Percentiles rank a stretch among this genome's conserved stretches.
phyloP scores from a whole-genome alignment of 495 filamentous ascomycete genomes.

The Neurospora sp. region DNA sequence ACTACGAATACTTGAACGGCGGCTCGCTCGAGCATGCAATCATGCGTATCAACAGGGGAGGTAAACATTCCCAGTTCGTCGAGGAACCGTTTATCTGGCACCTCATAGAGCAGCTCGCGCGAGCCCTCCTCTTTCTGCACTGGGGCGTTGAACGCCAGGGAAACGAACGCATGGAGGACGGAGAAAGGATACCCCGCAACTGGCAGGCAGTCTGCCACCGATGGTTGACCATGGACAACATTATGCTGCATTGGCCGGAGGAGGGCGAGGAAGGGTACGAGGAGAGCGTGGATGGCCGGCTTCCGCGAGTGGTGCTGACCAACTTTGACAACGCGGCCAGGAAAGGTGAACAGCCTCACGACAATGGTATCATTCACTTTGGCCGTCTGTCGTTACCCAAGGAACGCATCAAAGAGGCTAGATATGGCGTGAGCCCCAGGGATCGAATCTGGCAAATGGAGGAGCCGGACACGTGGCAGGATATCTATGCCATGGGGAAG shows the following conservation, averaged over 20 bases:
- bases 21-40: constrained; percentile 4
- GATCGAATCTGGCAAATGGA: neutral
- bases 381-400: neutral
- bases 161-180: neutral
- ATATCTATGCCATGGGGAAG: constrained; percentile 2
- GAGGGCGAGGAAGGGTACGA: neutral
- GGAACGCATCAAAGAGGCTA: neutral
- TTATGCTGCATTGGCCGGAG: neutral
- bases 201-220: neutral
- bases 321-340: neutral
- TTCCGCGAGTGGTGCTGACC: neutral
- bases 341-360: neutral
- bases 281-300: neutral
- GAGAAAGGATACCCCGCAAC: neutral
- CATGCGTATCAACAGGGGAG: constrained; percentile 1
- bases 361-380: neutral
- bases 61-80: neutral
- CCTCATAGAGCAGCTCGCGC: constrained; percentile 5
- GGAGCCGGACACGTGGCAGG: neutral
- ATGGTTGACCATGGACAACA: neutral
- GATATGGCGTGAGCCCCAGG: neutral
- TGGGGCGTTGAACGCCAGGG: neutral
- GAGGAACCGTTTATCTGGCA: constrained; percentile 12
- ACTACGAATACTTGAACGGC: constrained; percentile 7
- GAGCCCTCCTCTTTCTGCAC: constrained; percentile 5